Base-by-base conservation (phyloP, 176 grass and related monocot species). In the Triticum timopheevii region DNA sequence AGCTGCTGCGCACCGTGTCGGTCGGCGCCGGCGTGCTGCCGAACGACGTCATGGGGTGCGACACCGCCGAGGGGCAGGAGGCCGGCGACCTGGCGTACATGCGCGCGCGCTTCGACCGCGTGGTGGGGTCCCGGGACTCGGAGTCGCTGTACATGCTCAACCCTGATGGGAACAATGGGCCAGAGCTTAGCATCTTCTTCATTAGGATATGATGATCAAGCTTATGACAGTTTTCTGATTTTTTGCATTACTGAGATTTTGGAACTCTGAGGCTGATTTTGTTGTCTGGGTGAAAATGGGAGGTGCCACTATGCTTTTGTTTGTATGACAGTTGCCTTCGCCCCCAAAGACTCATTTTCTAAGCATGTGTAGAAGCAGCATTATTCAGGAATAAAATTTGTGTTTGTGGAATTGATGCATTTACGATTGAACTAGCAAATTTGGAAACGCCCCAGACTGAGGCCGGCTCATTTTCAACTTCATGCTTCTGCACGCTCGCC, bases 171-270 rank as follows among this genome's bases (percentile, higher is more conserved):
- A 95, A 90, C 87, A 92, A 83, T 13, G 93, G 96, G 0, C 92
- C 93, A 12, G 96, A 95, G 92, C 92, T 98, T 71, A 95, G 93
- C 83, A 95, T 98, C 85, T 98, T 98, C 90, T 95, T 98, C 82
- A 93, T 98, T 87, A 95, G 91, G 84, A 93, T 91, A 62, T 98
- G 90, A 66, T 45, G 38, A 93, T 22, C 19, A 27, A 54, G 15
- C 44, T 45, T 61, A 15, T 25, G 24, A 42, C 25, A 73, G 24
- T 50, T 78, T 78, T 56, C 22, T 31, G 76, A 2, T 22, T 87
- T 87, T 64, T 54, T 36, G 5, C 63, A 22, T 82, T 40, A 8
- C 44, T 25, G 13, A 73, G 42, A 44, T 56, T 36, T 23, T 65
- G 23, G 50, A 73, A 77, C 63, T 10, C 45, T 66, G 69, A 68